Evolutionary conservation across 2,329 filamentous ascomycete genomes (phyloP).

Genomic region (Calonectria hongkongensis): DNA sequence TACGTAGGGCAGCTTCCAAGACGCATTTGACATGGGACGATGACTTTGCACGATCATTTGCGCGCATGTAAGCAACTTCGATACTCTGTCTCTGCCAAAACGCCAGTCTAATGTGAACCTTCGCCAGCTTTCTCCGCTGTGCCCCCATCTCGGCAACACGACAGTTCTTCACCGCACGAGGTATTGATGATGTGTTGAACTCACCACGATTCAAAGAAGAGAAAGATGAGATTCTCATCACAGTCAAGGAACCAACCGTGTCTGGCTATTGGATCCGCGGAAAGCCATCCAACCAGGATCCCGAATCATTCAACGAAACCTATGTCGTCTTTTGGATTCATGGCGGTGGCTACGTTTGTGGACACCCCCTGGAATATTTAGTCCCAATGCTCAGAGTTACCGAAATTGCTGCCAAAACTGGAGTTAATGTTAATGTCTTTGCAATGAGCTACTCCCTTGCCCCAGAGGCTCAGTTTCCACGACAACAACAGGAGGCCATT

Average conservation of each 20-base stretch:
- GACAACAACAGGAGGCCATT: constrained; percentile 16
- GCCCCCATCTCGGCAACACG: neutral
- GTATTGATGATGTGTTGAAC: constrained; percentile 1
- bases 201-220: neutral
- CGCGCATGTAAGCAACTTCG: neutral
- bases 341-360: constrained; percentile 15
- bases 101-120: neutral
- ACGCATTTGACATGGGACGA: constrained; percentile 5
- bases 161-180: constrained; percentile 6
- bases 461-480: constrained; percentile 13
- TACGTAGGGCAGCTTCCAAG: constrained; percentile 15
- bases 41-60: constrained; percentile 2
- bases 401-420: constrained; percentile 11
- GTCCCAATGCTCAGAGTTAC: constrained; percentile 17
- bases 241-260: neutral
- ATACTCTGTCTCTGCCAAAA: neutral
- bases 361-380: constrained; percentile 7
- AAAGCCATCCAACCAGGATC: constrained; percentile 5
- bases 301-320: neutral
- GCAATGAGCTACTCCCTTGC: constrained; percentile 5
- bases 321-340: constrained; percentile 15
- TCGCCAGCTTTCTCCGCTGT: neutral
- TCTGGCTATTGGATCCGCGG: constrained; percentile 18
- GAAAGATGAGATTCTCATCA: neutral
- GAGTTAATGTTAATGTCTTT: constrained; percentile 8